Evolutionary conservation across 2,329 filamentous ascomycete genomes (phyloP).

Genomic region (Harringtonia aguacate): DNA sequence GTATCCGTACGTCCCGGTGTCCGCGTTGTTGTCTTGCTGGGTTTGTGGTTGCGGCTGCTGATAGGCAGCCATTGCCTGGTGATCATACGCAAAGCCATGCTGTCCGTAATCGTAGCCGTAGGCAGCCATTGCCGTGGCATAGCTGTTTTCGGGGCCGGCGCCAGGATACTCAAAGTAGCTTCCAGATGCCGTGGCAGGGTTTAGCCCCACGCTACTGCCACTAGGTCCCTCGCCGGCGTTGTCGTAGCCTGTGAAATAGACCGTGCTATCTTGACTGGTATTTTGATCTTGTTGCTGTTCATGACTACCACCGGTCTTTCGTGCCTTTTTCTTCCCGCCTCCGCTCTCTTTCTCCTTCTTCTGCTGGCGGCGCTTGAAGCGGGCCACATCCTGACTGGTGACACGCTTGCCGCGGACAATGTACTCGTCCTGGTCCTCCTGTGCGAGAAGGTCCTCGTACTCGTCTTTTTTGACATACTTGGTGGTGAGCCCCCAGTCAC

Average conservation of each 20-base stretch:
- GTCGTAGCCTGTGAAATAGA: neutral
- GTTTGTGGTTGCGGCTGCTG: too few relatives aligned
- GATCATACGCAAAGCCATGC: too few relatives aligned
- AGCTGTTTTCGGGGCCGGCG: too few relatives aligned
- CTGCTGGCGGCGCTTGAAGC: slow-evolving; percentile 8
- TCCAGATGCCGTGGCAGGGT: neutral
- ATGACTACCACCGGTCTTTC: too few relatives aligned
- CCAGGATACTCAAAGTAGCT: neutral
- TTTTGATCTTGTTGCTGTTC: neutral
- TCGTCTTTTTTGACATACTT: slow-evolving; percentile 22
- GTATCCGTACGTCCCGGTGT: too few relatives aligned
- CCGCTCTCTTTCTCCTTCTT: neutral
- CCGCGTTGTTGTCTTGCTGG: too few relatives aligned
- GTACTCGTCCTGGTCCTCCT: slow-evolving; percentile 17
- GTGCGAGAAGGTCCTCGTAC: slow-evolving; percentile 20
- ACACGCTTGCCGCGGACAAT: slow-evolving; percentile 15
- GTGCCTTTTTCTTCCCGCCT: too few relatives aligned
- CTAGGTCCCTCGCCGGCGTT: neutral
- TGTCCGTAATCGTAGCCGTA: too few relatives aligned
- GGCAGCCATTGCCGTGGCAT: too few relatives aligned
- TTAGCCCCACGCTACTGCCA: neutral
- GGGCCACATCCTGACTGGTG: slow-evolving; percentile 4
- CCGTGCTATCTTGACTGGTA: neutral
- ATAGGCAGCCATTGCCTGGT: too few relatives aligned
- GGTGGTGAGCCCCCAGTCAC: slow-evolving; percentile 22